These are phyloP conservation scores for Floccularia luteovirens DNA, from an alignment of 768 basidiomycete genomes.

Conservation along the genomic window DNA sequence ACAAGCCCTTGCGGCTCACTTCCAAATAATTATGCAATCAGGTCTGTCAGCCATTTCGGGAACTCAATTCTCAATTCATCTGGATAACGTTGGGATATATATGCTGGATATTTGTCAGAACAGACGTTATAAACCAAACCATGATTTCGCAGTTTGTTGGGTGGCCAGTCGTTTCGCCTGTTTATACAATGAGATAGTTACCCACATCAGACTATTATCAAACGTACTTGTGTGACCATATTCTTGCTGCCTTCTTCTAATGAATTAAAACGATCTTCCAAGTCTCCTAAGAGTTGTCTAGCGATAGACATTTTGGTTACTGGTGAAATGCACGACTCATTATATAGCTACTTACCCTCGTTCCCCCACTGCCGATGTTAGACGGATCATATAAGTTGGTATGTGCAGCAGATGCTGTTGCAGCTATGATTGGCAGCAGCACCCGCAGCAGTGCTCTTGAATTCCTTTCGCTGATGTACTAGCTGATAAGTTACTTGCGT, in stretches of 20 bases:
- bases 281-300: constrained; percentile 55
- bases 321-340: constrained; percentile 1
- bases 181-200: constrained; percentile 1
- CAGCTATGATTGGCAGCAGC: constrained; percentile 17
- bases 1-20: too few relatives aligned
- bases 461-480: constrained; percentile 6
- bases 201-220: neutral
- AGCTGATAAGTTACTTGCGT: constrained; percentile 4
- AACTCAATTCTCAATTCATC: too few relatives aligned
- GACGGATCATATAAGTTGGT: constrained; percentile 33
- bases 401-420: constrained; percentile 27
- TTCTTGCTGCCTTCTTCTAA: constrained; percentile 59
- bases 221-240: constrained; percentile 54
- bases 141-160: constrained; percentile 55
- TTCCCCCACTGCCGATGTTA: constrained; percentile 51
- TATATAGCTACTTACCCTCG: constrained; percentile 47
- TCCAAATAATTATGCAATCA: too few relatives aligned
- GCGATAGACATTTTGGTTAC: neutral
- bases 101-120: too few relatives aligned
- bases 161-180: constrained; percentile 60
- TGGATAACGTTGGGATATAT: too few relatives aligned
- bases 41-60: too few relatives aligned
- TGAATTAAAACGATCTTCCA: constrained; percentile 56
- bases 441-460: constrained; percentile 10
- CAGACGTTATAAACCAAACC: too few relatives aligned